Evolutionary conservation across 2,329 filamentous ascomycete species (phyloP).

Genomic region (Atkinsonella texensis): DNA sequence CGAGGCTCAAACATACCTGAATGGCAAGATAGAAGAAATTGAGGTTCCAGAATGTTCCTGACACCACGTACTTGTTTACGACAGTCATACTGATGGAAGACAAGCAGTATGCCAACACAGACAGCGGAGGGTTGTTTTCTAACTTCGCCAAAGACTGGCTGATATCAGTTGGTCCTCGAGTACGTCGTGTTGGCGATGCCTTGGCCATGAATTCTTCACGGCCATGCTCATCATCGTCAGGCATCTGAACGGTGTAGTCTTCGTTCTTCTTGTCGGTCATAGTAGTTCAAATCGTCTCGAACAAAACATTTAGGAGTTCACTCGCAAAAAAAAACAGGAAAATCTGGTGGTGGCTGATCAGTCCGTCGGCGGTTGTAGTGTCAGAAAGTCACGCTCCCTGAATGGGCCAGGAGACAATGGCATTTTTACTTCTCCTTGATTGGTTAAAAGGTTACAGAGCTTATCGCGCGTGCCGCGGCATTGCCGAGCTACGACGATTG

Average conservation of each 20-base stretch:
- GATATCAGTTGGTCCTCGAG: background rate
- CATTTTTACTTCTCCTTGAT: no score
- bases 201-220: constrained; percentile 37
- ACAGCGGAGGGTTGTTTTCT: constrained; percentile 65
- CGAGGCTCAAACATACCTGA: constrained; percentile 53
- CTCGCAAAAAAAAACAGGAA: background rate
- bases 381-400: no score
- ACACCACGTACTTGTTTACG: constrained; percentile 98
- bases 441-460: no score
- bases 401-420: no score
- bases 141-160: constrained; percentile 30
- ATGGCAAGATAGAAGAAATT: constrained; percentile 91
- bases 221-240: constrained; percentile 39
- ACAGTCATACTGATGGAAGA: constrained; percentile 99
- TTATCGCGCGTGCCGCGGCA: no score
- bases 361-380: no score
- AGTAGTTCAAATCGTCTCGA: background rate
- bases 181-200: constrained; percentile 9
- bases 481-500: no score
- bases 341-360: background rate
- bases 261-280: constrained; percentile 90
- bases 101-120: constrained; percentile 81
- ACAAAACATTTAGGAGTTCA: background rate
- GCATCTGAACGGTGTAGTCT: constrained; percentile 62
- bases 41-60: constrained; percentile 81